Base-by-base conservation (phyloP, 2,329 filamentous ascomycete species). In the Paracamarosporium sp. region DNA sequence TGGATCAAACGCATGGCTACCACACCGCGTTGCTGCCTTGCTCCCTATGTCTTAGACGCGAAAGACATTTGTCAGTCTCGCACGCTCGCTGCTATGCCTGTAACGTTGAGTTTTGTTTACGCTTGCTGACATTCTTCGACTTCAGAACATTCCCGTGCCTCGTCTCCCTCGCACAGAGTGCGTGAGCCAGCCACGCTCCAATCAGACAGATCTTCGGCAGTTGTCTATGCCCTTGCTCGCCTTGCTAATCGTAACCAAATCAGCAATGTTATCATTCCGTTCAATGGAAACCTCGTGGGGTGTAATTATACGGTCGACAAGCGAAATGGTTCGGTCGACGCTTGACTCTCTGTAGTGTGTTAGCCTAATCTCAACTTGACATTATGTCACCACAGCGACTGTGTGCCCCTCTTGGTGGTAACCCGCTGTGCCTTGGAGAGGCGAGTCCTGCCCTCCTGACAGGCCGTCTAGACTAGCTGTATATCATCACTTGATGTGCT, bases 91-190 rank as follows among this genome's bases (percentile, higher is more conserved):
- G 51, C 47, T 53, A 60, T 46, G 58, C 55, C 57, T 60, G 64
- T 69, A 66, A 69, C 66, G 64, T 68, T 62, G 63, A 67, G 60
- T 66, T 57, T 65, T 74, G 68, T 74, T 71, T 65, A 63, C 69
- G 56, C 63, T 62, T 65, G 70, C 74, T 75, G 70, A 74, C 71
- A 72, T 74, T 70, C 68, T 71, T 68, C 63, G 67, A 68, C 65
- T 59, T 61, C 63, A 67, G 65, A 72, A 68, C 73, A 74, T 73
- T 76, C 70, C 59, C 69, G 64, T 70, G 60, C 58, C 57, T 65
- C 58, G 54, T 60, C 70, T 73, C 68, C 70, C 71, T 76, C 64
- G 72, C 70, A 72, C 69, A 73, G 44, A 57, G 55, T 62, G 59
- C 43, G 56, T 60, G 59, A 62, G 61, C 57, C 47, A 51, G 55